Evolutionary conservation across 2,329 filamentous ascomycete genomes (phyloP).

Genomic region (Ophiostoma fasciatum): DNA sequence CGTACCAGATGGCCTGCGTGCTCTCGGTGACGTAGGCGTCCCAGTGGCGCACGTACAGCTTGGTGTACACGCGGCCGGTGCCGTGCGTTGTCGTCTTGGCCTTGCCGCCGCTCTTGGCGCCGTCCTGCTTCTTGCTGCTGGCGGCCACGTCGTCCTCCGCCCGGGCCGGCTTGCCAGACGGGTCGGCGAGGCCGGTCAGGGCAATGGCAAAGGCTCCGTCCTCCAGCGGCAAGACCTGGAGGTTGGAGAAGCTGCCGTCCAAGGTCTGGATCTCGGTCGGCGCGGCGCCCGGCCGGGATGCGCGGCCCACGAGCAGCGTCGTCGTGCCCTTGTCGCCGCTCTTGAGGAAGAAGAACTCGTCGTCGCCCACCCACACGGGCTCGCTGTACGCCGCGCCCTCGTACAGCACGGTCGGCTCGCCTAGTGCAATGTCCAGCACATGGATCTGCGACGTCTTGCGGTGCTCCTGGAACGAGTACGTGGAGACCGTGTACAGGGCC

Average conservation of each 20-base stretch:
- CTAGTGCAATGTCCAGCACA: conserved; percentile 52
- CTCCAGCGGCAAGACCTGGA: conserved; percentile 39
- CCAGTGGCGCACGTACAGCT: conserved; percentile 71
- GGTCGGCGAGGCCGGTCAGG: conserved; percentile 48
- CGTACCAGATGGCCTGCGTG: conserved; percentile 59
- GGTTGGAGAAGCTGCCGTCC: conserved; percentile 39
- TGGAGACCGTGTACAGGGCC: conserved; percentile 53
- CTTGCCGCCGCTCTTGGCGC: too few species aligned
- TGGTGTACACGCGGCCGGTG: conserved; percentile 56
- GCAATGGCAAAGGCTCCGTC: conserved; percentile 37
- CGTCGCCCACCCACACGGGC: conserved; percentile 61
- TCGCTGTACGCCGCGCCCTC: conserved; percentile 52
- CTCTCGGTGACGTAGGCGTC: conserved; percentile 59
- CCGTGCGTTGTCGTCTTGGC: conserved; percentile 42
- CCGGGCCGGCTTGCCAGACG: conserved; percentile 51
- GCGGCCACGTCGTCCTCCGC: too few species aligned
- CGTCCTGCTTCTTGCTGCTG: conserved; percentile 2
- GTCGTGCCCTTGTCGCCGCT: conserved; percentile 32
- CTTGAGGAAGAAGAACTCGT: conserved; percentile 40
- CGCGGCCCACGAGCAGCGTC: conserved; percentile 27
- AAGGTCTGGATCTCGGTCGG: conserved; percentile 33
- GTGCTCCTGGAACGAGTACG: conserved; percentile 69
- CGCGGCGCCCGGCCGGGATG: conserved; percentile 21
- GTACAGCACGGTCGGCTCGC: conserved; percentile 50
- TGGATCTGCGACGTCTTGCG: conserved; percentile 51